Base-by-base conservation (phyloP, 2,329 filamentous ascomycete species). In the Sclerotinia nivalis region DNA sequence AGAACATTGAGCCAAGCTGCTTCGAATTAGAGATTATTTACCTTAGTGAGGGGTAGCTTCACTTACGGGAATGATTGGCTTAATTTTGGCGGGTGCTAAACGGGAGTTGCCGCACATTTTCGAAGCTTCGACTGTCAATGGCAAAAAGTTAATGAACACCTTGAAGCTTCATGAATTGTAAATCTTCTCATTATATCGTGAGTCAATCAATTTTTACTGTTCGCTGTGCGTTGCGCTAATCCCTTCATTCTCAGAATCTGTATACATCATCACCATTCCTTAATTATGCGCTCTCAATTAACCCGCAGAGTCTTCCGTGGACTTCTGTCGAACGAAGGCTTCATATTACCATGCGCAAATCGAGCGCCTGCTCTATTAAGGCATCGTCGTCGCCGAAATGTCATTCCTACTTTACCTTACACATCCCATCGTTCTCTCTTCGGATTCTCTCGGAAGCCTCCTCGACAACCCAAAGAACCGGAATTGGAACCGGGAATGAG, bases 401-500 rank as follows among this genome's bases (percentile, higher is more conserved):
- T 18, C n/a, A 34, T 43, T 7, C 66, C 55, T 40, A 49, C 43
- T 1, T 22, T 43, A 31, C n/a, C 37, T n/a, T 45, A 76, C 82
- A 82, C 74, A 82, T 73, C 74, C 66, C 73, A 75, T 72, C 74
- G 74, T 74, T 67, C 73, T 31, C 66, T 94, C 70, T 84, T 93
- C 75, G 84, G 85, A 37, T 81, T 93, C 60, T 86, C 91, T 74
- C 78, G 83, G 72, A 88, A 88, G 75, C 81, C 87, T 4, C 85
- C 88, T 25, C 84, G 87, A 70, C 82, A 86, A 69, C 80, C 89
- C 56, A 89, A 88, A 78, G 83, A 87, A 31, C 83, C 89, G 65
- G 85, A 89, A 75, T 82, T 89, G 71, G 91, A 89, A 76, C 91
- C 88, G 0, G 93, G 93, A 67, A 87, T 93, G 76, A 87, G 88